phyloP scores from a whole-genome alignment of 2,329 filamentous ascomycete genomes.

The Penicillium sp. region DNA sequence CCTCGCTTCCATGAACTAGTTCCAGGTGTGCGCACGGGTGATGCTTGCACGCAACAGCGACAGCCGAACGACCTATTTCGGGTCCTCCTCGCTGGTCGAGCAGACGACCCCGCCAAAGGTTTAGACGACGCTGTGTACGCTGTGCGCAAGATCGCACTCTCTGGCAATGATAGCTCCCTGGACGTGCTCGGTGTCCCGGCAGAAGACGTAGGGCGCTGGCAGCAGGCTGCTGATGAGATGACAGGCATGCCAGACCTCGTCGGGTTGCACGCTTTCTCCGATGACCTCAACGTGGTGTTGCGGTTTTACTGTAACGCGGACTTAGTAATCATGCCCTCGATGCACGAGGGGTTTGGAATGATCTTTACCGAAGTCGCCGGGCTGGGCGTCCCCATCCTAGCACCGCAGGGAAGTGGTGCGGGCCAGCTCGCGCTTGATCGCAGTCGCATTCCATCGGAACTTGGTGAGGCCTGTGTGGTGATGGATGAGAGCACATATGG shows the following conservation, averaged over 20 bases:
- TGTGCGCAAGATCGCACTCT: not conserved
- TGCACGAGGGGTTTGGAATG: constrained; percentile 3
- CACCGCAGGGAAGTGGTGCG: not conserved
- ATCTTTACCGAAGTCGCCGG: constrained; percentile 1
- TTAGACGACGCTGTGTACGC: not conserved
- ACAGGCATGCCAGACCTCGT: not conserved
- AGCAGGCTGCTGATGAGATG: not conserved
- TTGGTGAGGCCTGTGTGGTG: not conserved
- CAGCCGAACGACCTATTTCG: not conserved
- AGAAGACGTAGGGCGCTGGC: not conserved
- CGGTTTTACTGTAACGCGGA: not conserved
- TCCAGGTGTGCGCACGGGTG: not conserved
- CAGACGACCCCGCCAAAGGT: not conserved
- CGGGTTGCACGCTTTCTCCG: not conserved
- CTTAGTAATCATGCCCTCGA: not conserved
- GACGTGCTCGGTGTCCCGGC: not conserved
- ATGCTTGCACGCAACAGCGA: not conserved
- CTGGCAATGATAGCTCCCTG: not conserved
- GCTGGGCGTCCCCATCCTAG: not conserved
- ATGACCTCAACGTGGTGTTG: not conserved
- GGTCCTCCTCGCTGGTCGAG: constrained; percentile 3
- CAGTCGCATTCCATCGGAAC: not conserved
- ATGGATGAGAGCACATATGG: constrained; percentile 1
- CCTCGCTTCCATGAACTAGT: not conserved
- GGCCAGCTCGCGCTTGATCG: constrained; percentile 1